Percentiles rank a stretch among this genome's conserved stretches.
These are phyloP conservation scores for Ampelocalamus luodianensis DNA, from an alignment of 176 grass and related monocot species.

Conservation along the genomic window DNA sequence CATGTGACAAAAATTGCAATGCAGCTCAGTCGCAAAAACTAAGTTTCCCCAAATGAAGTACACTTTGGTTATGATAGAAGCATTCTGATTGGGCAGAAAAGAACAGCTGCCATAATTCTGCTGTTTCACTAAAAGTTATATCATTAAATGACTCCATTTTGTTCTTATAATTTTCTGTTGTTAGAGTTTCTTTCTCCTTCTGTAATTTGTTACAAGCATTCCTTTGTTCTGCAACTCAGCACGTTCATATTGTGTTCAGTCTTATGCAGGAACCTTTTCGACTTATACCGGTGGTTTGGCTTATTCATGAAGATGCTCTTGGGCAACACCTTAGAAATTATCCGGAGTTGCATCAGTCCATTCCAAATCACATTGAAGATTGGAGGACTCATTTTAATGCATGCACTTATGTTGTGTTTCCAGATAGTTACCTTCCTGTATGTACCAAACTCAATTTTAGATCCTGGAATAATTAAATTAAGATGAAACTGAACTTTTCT, in stretches of 20 bases:
- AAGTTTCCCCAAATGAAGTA: slow-evolving; percentile 22
- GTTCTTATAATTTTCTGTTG: slow-evolving; percentile 12
- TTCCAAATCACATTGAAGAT: slow-evolving; percentile 66
- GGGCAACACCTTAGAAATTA: slow-evolving; percentile 63
- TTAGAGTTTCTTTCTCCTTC: slow-evolving; percentile 22
- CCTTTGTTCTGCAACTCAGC: slow-evolving; percentile 51
- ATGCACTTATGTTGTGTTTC: slow-evolving; percentile 80
- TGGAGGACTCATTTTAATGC: slow-evolving; percentile 85
- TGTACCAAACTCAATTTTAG: slow-evolving; percentile 14
- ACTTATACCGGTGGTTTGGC: slow-evolving; percentile 84
- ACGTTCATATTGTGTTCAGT: slow-evolving; percentile 66
- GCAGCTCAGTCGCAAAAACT: not conserved
- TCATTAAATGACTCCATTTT: slow-evolving; percentile 19
- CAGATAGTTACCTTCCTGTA: slow-evolving; percentile 92
- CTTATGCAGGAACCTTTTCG: slow-evolving; percentile 94
- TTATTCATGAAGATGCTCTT: slow-evolving; percentile 90
- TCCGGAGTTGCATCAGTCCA: slow-evolving; percentile 36
- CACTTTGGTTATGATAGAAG: slow-evolving; percentile 10
- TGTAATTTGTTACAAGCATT: slow-evolving; percentile 28
- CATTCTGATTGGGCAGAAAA: slow-evolving; percentile 5
- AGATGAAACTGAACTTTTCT: slow-evolving; percentile 32
- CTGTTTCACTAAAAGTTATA: slow-evolving; percentile 17
- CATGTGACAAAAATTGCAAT: not conserved
- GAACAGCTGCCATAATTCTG: slow-evolving; percentile 8
- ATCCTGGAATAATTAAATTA: slow-evolving; percentile 27